A percentile compares a stretch with the other conserved stretches of the same genome.
Evolutionary conservation across 2,329 filamentous ascomycete species (phyloP).

Genomic region (Trichoderma koningiopsis): DNA sequence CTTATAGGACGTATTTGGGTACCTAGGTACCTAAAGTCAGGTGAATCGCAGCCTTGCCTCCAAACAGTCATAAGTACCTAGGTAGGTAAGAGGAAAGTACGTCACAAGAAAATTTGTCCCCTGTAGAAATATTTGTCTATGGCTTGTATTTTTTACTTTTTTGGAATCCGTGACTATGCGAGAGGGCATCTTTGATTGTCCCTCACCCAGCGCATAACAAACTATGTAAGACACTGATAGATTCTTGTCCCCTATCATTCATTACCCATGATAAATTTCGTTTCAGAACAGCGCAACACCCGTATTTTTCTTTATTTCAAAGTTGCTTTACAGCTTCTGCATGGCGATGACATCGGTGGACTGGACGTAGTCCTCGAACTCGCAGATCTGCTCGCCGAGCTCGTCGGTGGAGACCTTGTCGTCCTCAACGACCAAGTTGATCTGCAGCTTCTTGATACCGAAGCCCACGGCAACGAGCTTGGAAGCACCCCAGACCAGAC

Average conservation of each 20-base stretch:
- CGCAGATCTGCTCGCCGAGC: slow-evolving; percentile 79
- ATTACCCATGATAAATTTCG: slow-evolving; percentile 28
- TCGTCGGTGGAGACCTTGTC: slow-evolving; percentile 90
- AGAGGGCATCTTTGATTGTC: slow-evolving; percentile 23
- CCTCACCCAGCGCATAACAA: slow-evolving; percentile 24
- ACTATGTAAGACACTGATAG: slow-evolving; percentile 23
- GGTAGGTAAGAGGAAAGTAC: neutral
- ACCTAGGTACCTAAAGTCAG: too few relatives aligned
- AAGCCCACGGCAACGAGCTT: slow-evolving; percentile 89
- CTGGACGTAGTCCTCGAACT: slow-evolving; percentile 93
- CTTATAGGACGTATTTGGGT: too few relatives aligned
- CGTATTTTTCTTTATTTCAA: neutral
- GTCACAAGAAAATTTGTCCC: neutral
- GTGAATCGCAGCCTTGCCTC: too few relatives aligned
- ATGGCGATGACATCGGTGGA: slow-evolving; percentile 88
- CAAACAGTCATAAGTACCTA: too few relatives aligned
- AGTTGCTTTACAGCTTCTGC: slow-evolving; percentile 80
- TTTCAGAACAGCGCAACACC: slow-evolving; percentile 14
- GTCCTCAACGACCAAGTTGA: slow-evolving; percentile 96
- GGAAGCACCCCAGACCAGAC: slow-evolving; percentile 93
- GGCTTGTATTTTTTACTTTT: slow-evolving; percentile 22
- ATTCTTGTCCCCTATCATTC: slow-evolving; percentile 27
- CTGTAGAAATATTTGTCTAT: slow-evolving; percentile 23
- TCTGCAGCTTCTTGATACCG: slow-evolving; percentile 99
- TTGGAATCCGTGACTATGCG: slow-evolving; percentile 26